phyloP scores from a whole-genome alignment of 768 basidiomycete genomes.

The Tylopilus vinaceipallidus region DNA sequence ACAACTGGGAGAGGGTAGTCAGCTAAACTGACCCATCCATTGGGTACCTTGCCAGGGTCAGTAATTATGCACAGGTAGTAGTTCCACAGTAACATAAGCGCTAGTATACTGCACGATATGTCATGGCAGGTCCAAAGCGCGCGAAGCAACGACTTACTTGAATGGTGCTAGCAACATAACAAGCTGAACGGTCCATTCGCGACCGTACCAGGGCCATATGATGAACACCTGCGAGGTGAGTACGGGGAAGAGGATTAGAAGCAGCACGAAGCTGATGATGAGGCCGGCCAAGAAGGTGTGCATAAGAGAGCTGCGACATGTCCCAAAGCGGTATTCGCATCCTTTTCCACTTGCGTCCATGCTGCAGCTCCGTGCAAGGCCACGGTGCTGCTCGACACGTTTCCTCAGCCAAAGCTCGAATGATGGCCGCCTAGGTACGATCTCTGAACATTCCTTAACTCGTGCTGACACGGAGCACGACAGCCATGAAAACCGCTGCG shows the following conservation, averaged over 20 bases:
- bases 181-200: conserved; percentile 69
- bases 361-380: conserved; percentile 12
- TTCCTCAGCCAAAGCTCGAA: neutral
- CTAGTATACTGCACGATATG: conserved; percentile 52
- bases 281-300: conserved; percentile 54
- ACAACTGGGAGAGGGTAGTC: neutral
- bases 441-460: neutral
- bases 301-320: conserved; percentile 30
- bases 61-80: conserved; percentile 82
- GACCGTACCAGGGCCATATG: conserved; percentile 91
- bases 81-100: conserved; percentile 81
- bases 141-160: conserved; percentile 60
- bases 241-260: conserved; percentile 81
- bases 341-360: conserved; percentile 12
- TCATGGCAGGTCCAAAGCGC: conserved; percentile 8
- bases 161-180: conserved; percentile 79
- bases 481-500: conserved; percentile 1
- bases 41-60: conserved; percentile 83
- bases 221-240: conserved; percentile 89
- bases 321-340: conserved; percentile 5
- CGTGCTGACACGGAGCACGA: conserved; percentile 2
- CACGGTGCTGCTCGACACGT: conserved; percentile 8
- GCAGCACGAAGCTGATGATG: conserved; percentile 65
- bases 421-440: neutral
- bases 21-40: conserved; percentile 59